Conservation (phyloP, 2,329 filamentous ascomycete genomes). For the Raffaelea ambrosiae region DNA sequence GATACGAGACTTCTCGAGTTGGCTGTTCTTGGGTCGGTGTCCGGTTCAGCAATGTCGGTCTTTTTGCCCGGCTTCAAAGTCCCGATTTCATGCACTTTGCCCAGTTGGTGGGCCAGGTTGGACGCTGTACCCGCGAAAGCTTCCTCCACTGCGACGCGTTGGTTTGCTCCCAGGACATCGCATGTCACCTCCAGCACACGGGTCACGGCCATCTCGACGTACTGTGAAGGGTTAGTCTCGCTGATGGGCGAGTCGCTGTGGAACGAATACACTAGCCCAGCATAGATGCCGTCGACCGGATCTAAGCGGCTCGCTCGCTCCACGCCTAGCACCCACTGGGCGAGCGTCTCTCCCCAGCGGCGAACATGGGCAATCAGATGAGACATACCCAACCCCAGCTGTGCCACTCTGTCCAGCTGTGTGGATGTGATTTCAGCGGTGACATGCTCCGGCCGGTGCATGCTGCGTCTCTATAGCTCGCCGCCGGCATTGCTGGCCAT, state of each 20-base stretch:
- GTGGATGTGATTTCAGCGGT: constrained; percentile 7
- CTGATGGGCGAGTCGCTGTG: constrained; percentile 14
- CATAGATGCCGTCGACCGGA: constrained; percentile 7
- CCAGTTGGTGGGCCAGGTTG: constrained; percentile 8
- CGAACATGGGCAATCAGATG: constrained; percentile 10
- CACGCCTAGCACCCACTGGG: constrained; percentile 5
- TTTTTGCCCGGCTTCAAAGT: constrained; percentile 9
- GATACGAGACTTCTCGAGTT: background rate
- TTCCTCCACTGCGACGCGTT: constrained; percentile 8
- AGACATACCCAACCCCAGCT: constrained; percentile 6
- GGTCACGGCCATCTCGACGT: constrained; percentile 9
- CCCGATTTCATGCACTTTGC: constrained; percentile 7
- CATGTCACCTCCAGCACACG: constrained; percentile 7
- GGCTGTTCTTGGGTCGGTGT: constrained; percentile 5
- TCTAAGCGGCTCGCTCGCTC: constrained; percentile 5
- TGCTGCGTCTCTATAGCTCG: background rate
- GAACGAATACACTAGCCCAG: constrained; percentile 9
- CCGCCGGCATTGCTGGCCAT: background rate
- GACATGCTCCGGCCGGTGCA: constrained; percentile 12
- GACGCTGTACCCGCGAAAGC: constrained; percentile 9
- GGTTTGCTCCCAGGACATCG: constrained; percentile 5
- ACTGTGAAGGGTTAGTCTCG: constrained; percentile 9
- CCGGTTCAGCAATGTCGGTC: constrained; percentile 10
- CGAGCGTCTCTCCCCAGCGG: constrained; percentile 9
- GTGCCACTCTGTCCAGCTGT: constrained; percentile 7